Conservation (phyloP, 345 rosid species). For the Sisymbrium irio region DNA sequence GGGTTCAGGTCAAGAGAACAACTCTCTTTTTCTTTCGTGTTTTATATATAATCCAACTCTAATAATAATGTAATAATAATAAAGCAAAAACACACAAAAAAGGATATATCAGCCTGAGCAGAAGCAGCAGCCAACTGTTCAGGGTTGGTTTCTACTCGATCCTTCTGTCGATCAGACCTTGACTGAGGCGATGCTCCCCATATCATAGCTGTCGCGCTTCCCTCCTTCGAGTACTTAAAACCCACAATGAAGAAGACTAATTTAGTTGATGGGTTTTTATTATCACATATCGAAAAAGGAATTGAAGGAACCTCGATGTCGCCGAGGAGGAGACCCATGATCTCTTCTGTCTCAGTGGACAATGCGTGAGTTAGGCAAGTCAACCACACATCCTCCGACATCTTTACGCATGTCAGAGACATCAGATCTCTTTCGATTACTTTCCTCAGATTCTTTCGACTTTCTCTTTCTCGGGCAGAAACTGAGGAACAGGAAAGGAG, state of each 20-base stretch:
- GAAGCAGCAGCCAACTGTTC: constrained; percentile 99
- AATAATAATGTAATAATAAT: not conserved
- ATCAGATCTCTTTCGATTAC: constrained; percentile 32
- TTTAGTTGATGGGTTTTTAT: no score
- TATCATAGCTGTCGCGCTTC: constrained; percentile 75
- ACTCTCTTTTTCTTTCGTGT: not conserved
- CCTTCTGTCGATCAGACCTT: constrained; percentile 91
- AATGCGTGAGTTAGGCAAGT: constrained; percentile 96
- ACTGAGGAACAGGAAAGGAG: no score
- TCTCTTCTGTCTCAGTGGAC: constrained; percentile 98
- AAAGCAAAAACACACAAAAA: not conserved
- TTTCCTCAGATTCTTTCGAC: not conserved
- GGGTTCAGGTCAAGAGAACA: constrained; percentile 43
- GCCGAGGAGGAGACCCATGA: constrained; percentile 99
- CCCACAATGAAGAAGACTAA: no score
- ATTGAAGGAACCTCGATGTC: constrained; percentile 97
- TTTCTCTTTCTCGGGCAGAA: not conserved
- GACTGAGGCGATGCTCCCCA: constrained; percentile 99
- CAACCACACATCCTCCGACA: constrained; percentile 95
- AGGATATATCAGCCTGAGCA: constrained; percentile 99
- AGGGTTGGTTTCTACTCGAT: constrained; percentile 96
- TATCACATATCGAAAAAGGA: no score
- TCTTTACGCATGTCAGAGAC: constrained; percentile 77
- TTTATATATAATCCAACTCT: not conserved
- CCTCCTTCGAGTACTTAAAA: constrained; percentile 69